A percentile compares a stretch with the other conserved stretches of the same genome.
Evolutionary conservation across 2,329 filamentous ascomycete genomes (phyloP).

Genomic region (Penicillium thymicola): DNA sequence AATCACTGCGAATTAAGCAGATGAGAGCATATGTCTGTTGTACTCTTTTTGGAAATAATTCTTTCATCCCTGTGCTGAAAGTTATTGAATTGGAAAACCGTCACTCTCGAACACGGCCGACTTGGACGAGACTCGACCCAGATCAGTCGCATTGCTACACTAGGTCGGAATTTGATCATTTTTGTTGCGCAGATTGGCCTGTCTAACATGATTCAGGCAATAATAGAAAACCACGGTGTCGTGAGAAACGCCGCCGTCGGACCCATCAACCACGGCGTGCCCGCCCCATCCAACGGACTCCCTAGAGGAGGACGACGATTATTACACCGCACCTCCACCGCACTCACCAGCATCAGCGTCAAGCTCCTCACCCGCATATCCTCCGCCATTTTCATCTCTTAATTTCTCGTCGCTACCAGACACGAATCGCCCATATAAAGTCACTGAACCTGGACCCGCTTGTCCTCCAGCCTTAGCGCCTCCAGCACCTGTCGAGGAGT

Average conservation of each 20-base stretch:
- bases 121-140: background rate
- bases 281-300: constrained; percentile 36
- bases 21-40: background rate
- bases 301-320: constrained; percentile 41
- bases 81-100: background rate
- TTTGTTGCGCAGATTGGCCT: background rate
- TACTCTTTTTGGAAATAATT: background rate
- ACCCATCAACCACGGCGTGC: constrained; percentile 46
- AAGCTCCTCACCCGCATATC: constrained; percentile 52
- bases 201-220: constrained; percentile 4
- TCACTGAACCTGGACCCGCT: constrained; percentile 49
- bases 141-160: constrained; percentile 1
- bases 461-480: constrained; percentile 51
- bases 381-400: constrained; percentile 63
- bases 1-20: background rate
- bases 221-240: constrained; percentile 32
- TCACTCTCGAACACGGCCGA: background rate
- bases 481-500: constrained; percentile 50
- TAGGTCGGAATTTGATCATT: background rate
- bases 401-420: constrained; percentile 51
- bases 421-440: constrained; percentile 38
- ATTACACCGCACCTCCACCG: constrained; percentile 39
- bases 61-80: background rate
- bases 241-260: constrained; percentile 16
- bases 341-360: constrained; percentile 46